Base-by-base conservation (phyloP, 352 stramenopile species). In the Pythium vanterpoolii region DNA sequence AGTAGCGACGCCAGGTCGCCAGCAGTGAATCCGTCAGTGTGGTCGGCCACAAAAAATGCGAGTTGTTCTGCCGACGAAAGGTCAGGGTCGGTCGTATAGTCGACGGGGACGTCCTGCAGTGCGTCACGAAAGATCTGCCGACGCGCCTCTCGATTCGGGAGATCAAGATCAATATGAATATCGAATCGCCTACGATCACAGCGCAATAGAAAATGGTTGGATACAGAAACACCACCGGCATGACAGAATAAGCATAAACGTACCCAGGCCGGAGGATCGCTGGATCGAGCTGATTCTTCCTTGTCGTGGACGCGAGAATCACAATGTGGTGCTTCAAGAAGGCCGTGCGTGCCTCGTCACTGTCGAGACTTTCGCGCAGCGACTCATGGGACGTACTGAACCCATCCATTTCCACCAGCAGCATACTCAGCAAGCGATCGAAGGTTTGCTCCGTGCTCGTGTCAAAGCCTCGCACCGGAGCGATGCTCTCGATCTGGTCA, bases 401-500 rank as follows among this genome's bases (percentile, higher is more conserved):
- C 6, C 89, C 89, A 67, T 97, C 90, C 87, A 97, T 96, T 48
- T 97, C 90, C 9, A 96, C 76, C 23, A 97, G 74, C 34, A 97
- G 71, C 74, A 91, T 94, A 49, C 86, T 96, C 58, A 97, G 60
- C 59, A 97, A 81, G 3, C 90, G 87, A 60, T 97, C 90, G 54
- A 96, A 96, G 2, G 90, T 97, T 67, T 97, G 89, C 64, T 97
- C 90, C 0, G 87, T 95, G 49, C 83, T 97, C 5, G 88, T 95
- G 45, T 97, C 89, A 53, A 96, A 96, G 14, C 90, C 90, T 56
- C 90, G 78, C 7, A 90, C 59, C 1, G 88, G 84, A 1, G 88
- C 90, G 46, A 97, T 84, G 31, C 79, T 90, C 60, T 97, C 90
- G 45, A 97, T 96, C 58, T 97, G 90, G 57, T 97, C 90, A 39